Evolutionary conservation across 495 filamentous ascomycete genomes (phyloP).

Genomic region (Tetracladium marchalianum): DNA sequence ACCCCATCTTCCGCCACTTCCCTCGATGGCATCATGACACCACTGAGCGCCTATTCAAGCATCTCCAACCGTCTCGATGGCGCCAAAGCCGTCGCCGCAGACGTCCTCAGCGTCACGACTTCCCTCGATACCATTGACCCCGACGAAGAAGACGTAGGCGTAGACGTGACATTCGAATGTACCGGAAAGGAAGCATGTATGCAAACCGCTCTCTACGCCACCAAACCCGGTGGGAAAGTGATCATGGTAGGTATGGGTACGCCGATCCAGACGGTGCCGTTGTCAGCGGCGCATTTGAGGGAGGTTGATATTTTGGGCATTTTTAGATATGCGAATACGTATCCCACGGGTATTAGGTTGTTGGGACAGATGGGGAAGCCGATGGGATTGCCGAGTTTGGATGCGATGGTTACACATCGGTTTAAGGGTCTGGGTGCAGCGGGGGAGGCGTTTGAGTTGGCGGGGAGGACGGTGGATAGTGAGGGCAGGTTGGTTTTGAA

Average conservation of each 20-base stretch:
- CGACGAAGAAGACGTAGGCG: constrained; percentile 48
- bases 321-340: constrained; percentile 85
- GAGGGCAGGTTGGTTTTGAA: constrained; percentile 72
- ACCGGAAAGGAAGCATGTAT: constrained; percentile 82
- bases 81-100: constrained; percentile 46
- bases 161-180: constrained; percentile 80
- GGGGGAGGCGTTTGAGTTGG: constrained; percentile 67
- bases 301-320: constrained; percentile 91
- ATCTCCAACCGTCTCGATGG: constrained; percentile 40
- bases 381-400: constrained; percentile 50
- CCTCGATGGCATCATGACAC: constrained; percentile 32
- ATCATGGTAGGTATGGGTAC: constrained; percentile 94
- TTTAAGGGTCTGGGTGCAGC: constrained; percentile 55
- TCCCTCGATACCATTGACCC: constrained; percentile 14
- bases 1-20: constrained; percentile 19
- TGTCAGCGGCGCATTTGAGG: constrained; percentile 73
- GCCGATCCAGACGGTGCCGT: constrained; percentile 75
- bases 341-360: constrained; percentile 63
- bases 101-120: constrained; percentile 37
- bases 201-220: constrained; percentile 78
- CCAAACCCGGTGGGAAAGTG: constrained; percentile 67
- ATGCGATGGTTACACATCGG: constrained; percentile 68
- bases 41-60: constrained; percentile 27
- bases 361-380: constrained; percentile 42
- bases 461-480: constrained; percentile 70